These are phyloP conservation scores for Colletotrichum gigasporum DNA, from an alignment of 2,329 filamentous ascomycete species.

Conservation along the genomic window DNA sequence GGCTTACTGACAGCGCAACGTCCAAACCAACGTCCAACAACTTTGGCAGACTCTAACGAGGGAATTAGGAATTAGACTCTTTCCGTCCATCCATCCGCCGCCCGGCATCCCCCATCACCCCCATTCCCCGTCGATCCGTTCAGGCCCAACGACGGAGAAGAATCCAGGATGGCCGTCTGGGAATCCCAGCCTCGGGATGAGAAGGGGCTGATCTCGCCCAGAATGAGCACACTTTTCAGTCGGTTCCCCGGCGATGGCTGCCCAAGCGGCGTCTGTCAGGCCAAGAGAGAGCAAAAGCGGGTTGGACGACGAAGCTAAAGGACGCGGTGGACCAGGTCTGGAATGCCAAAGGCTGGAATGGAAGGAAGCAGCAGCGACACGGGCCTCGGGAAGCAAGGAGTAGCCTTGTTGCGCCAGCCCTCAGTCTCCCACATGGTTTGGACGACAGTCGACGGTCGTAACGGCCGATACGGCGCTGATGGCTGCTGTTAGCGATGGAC, in stretches of 20 bases:
- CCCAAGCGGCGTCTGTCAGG: slow-evolving; percentile 32
- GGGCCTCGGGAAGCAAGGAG: slow-evolving; percentile 17
- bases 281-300: slow-evolving; percentile 16
- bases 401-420: slow-evolving; percentile 24
- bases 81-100: slow-evolving; percentile 6
- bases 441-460: neutral
- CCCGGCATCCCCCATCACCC: slow-evolving; percentile 14
- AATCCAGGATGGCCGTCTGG: neutral
- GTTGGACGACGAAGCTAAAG: slow-evolving; percentile 2
- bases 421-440: neutral
- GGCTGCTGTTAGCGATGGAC: slow-evolving; percentile 19
- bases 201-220: neutral
- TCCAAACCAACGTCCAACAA: neutral
- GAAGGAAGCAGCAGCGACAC: slow-evolving; percentile 23
- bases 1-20: neutral
- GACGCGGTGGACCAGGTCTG: slow-evolving; percentile 21
- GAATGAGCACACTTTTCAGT: slow-evolving; percentile 2
- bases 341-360: slow-evolving; percentile 22
- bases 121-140: slow-evolving; percentile 25
- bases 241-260: slow-evolving; percentile 18
- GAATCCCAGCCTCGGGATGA: neutral
- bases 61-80: slow-evolving; percentile 15
- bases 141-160: slow-evolving; percentile 24
- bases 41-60: neutral
- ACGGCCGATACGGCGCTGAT: slow-evolving; percentile 13